Conservation (phyloP, 192 early-diverging fungal genomes). For the Umbelopsis isabellina region DNA sequence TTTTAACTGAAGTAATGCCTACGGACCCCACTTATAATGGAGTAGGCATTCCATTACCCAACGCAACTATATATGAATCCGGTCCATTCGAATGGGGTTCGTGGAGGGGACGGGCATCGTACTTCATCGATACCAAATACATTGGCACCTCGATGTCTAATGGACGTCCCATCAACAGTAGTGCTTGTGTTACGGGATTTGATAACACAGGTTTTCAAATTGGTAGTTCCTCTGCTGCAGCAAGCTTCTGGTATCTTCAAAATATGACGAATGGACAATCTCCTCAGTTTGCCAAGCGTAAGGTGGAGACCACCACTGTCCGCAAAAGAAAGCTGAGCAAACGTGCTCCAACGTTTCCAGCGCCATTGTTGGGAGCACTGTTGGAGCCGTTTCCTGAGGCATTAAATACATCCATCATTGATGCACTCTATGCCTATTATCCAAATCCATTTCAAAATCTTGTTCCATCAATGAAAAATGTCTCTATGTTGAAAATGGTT, state of each 20-base stretch:
- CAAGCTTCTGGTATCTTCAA: slow-evolving; percentile 15
- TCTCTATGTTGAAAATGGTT: neutral
- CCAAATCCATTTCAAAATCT: neutral
- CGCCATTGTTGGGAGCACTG: neutral
- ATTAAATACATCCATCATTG: neutral
- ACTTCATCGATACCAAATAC: slow-evolving; percentile 2
- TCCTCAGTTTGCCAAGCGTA: slow-evolving; percentile 7
- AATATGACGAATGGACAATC: slow-evolving; percentile 2
- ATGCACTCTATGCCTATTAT: neutral
- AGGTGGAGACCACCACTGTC: neutral
- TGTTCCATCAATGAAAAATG: neutral
- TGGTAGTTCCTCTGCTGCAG: neutral
- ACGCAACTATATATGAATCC: neutral
- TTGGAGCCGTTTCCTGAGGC: neutral
- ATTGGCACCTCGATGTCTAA: neutral
- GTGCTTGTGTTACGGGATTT: neutral
- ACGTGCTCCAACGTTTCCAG: neutral
- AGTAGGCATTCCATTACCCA: neutral
- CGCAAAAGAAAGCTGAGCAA: neutral
- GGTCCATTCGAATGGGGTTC: slow-evolving; percentile 1
- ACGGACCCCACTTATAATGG: neutral
- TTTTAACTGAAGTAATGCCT: neutral
- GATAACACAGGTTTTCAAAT: neutral
- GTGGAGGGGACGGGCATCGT: neutral
- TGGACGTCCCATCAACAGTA: neutral